These are phyloP conservation scores for Fraxinus ornus DNA, from an alignment of 305 asterid species.

Conservation along the genomic window DNA sequence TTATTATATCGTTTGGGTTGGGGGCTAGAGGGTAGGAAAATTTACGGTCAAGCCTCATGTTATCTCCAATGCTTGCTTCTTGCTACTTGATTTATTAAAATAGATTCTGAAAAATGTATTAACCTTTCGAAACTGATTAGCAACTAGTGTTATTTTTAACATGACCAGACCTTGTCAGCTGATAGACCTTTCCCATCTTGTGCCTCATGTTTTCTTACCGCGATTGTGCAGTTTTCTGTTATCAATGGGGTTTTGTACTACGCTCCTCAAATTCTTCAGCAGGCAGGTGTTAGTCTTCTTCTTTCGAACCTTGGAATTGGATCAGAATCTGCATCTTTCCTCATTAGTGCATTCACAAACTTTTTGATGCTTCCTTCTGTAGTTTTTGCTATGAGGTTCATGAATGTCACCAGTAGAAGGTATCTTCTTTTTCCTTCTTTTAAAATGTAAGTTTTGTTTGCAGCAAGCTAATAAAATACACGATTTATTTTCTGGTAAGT, in stretches of 20 bases:
- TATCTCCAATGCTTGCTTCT: background rate
- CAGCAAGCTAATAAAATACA: background rate
- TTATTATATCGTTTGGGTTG: background rate
- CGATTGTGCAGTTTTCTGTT: slow-evolving; percentile 67
- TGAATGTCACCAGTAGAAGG: slow-evolving; percentile 85
- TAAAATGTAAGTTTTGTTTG: background rate
- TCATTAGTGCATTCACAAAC: slow-evolving; percentile 69
- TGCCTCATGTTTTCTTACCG: background rate
- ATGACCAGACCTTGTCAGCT: background rate
- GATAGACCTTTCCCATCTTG: background rate
- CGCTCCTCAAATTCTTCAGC: slow-evolving; percentile 72
- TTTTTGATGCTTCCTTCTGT: slow-evolving; percentile 81
- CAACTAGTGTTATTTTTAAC: background rate
- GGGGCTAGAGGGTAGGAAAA: background rate
- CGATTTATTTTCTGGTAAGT: background rate
- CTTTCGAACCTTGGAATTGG: slow-evolving; percentile 70
- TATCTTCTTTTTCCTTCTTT: slow-evolving; percentile 20
- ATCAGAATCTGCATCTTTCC: slow-evolving; percentile 71
- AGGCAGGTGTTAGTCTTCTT: slow-evolving; percentile 80
- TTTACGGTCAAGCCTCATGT: background rate
- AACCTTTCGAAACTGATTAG: background rate
- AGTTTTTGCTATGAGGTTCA: slow-evolving; percentile 84
- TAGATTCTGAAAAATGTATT: background rate
- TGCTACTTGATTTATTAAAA: background rate
- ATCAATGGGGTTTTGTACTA: slow-evolving; percentile 87